Evolutionary conservation across 2,329 filamentous ascomycete genomes (phyloP).

Genomic region (Bisporella sp.): DNA sequence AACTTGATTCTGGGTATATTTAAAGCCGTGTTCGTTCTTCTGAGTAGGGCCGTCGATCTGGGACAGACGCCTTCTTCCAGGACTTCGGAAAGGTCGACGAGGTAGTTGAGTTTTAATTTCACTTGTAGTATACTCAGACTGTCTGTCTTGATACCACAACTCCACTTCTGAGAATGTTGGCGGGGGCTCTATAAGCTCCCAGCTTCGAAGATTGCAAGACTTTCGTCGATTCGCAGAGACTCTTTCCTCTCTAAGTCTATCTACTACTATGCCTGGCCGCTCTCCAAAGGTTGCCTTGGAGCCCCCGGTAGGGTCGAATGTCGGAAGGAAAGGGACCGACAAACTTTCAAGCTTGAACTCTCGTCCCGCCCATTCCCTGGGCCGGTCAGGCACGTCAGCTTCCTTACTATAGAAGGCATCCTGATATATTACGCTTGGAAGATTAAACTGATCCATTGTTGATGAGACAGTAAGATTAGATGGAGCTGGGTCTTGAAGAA

Average conservation of each 20-base stretch:
- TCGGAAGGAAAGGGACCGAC: slow-evolving; percentile 71
- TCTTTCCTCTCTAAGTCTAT: slow-evolving; percentile 44
- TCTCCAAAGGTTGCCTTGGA: slow-evolving; percentile 50
- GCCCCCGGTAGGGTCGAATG: slow-evolving; percentile 61
- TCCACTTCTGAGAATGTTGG: slow-evolving; percentile 65
- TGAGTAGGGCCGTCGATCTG: slow-evolving; percentile 89
- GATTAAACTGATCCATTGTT: slow-evolving; percentile 49
- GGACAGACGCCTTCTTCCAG: slow-evolving; percentile 45
- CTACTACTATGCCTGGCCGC: slow-evolving; percentile 37
- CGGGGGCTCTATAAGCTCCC: slow-evolving; percentile 69
- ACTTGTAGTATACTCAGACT: slow-evolving; percentile 13
- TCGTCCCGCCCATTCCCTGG: slow-evolving; percentile 78
- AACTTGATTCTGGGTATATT: slow-evolving; percentile 71
- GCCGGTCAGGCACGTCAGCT: slow-evolving; percentile 69
- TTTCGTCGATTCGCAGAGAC: slow-evolving; percentile 44
- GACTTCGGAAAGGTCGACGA: slow-evolving; percentile 7
- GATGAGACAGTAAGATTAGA: slow-evolving; percentile 39
- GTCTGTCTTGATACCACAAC: slow-evolving; percentile 52
- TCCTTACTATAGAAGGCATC: slow-evolving; percentile 82
- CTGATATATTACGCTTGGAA: slow-evolving; percentile 71
- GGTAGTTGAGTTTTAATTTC: slow-evolving; percentile 9
- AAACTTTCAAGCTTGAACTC: slow-evolving; percentile 74
- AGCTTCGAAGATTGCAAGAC: slow-evolving; percentile 57
- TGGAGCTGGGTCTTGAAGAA: slow-evolving; percentile 31
- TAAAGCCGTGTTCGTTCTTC: slow-evolving; percentile 73